Base-by-base conservation (phyloP, 306 rosid genomes). In the Vicia faba region DNA sequence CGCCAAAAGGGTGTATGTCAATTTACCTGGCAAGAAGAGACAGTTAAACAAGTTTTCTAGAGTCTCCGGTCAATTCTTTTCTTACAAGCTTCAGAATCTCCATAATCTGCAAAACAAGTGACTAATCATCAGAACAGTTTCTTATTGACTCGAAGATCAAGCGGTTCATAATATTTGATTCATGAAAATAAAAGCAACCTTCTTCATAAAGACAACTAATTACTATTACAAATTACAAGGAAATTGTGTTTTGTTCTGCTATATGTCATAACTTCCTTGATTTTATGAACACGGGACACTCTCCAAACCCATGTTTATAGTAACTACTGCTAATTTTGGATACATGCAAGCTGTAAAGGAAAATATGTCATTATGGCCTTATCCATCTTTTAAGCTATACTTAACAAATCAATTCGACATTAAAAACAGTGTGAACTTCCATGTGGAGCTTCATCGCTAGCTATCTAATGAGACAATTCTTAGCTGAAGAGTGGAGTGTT, bases 71-170 rank as follows among this genome's bases (percentile, higher is more conserved):
- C 75, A 93, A 74, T 78, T 88, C 87, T 80, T 87, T 80, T 83
- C 82, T 89, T 62, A 89, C 83, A 57, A 90, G 92, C 86, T 86
- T 83, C 88, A 93, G 79, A 77, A 78, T 79, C 67, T 86, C 96
- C 51, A 67, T 83, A 74, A 93, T 70, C 97, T 93, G 85, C 76
- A 71, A 76, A 33, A 67, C 48, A 5, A 53, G 73, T 41, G 65
- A 54, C 46, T 51, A 69, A 70, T 57, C 20, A 66, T 60, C 39
- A 38, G 38, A 68, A 64, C 45, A 23, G 39, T 20, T 18, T 12
- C 38, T 7, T 33, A 33, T 33, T 33, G 38, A 33, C 38, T 7
- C 9, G 38, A 9, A 7, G 8, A 33, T 33, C 7, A 1, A 33
- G 38, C 38, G 7, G 9, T 33, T 33, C 38, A 49, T 31, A 64